Evolutionary conservation across 2,329 filamentous ascomycete genomes (phyloP).

Genomic region (Aspergillus pseudoviridinutans): DNA sequence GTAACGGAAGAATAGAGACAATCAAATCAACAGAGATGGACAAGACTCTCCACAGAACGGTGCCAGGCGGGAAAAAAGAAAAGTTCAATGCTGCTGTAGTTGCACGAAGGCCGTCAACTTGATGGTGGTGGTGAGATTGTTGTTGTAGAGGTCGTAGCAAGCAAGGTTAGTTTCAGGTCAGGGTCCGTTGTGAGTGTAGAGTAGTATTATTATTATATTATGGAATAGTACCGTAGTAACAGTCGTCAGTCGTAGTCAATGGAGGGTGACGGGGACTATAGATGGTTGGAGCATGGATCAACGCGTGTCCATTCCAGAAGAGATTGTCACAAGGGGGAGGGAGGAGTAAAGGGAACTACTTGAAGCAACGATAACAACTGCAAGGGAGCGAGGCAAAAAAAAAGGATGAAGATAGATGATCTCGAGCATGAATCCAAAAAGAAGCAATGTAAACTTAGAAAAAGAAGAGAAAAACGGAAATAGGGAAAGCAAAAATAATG

Average conservation of each 20-base stretch:
- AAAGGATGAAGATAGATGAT: background rate
- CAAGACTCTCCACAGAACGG: background rate
- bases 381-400: constrained; percentile 1
- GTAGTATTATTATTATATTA: constrained; percentile 1
- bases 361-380: background rate
- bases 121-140: background rate
- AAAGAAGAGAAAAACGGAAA: background rate
- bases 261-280: constrained; percentile 7
- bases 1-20: background rate
- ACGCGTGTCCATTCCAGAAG: constrained; percentile 18
- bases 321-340: background rate
- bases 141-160: constrained; percentile 1
- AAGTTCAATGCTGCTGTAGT: constrained; percentile 8
- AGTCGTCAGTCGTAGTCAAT: constrained; percentile 6
- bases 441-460: background rate
- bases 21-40: background rate
- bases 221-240: constrained; percentile 1
- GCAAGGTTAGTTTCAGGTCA: background rate
- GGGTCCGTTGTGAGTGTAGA: background rate
- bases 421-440: background rate
- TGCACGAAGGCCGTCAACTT: background rate
- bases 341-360: constrained; percentile 1
- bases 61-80: background rate
- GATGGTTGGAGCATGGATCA: constrained; percentile 15
- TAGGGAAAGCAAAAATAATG: background rate